Percentiles rank a stretch among this genome's conserved stretches.
Conservation (phyloP, 2,329 filamentous ascomycete species). For the Microdochium trichocladiopsis region DNA sequence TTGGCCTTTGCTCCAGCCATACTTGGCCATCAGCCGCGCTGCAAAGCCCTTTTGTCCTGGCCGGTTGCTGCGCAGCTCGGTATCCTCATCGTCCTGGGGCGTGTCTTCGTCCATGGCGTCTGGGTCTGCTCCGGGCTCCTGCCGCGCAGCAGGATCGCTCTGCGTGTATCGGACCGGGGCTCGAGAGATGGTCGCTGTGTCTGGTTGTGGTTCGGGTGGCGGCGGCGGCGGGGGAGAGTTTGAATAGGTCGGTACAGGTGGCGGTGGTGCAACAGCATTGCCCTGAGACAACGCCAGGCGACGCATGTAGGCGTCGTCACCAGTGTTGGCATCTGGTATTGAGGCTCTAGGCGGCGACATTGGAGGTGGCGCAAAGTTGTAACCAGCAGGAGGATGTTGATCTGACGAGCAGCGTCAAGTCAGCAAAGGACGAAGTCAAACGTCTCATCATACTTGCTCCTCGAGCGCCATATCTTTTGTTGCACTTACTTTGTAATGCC, state of each 20-base stretch:
- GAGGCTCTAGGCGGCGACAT: constrained; percentile 37
- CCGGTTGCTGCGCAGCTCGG: constrained; percentile 48
- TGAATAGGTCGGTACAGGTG: constrained; percentile 11
- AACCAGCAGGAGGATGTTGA: constrained; percentile 53
- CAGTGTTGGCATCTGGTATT: constrained; percentile 51
- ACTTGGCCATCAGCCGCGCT: constrained; percentile 82
- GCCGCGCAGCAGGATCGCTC: constrained; percentile 38
- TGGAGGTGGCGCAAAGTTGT: constrained; percentile 51
- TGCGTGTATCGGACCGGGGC: constrained; percentile 69
- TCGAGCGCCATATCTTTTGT: too few species aligned
- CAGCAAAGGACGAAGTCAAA: constrained; percentile 8
- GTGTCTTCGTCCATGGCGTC: constrained; percentile 28
- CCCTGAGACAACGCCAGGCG: constrained; percentile 50
- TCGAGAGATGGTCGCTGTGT: constrained; percentile 61
- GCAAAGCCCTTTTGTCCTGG: constrained; percentile 83
- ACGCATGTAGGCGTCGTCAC: constrained; percentile 63
- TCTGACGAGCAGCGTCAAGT: constrained; percentile 24
- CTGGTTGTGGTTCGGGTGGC: constrained; percentile 27
- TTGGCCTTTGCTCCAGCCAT: constrained; percentile 84
- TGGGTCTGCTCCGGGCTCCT: constrained; percentile 25
- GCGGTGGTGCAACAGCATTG: constrained; percentile 17
- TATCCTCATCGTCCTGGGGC: constrained; percentile 13
- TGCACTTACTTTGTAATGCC: constrained; percentile 25
- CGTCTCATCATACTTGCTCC: background rate
- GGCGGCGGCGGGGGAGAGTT: constrained; percentile 22